phyloP scores from a whole-genome alignment of 2,329 filamentous ascomycete genomes.

The Ilyonectria robusta region DNA sequence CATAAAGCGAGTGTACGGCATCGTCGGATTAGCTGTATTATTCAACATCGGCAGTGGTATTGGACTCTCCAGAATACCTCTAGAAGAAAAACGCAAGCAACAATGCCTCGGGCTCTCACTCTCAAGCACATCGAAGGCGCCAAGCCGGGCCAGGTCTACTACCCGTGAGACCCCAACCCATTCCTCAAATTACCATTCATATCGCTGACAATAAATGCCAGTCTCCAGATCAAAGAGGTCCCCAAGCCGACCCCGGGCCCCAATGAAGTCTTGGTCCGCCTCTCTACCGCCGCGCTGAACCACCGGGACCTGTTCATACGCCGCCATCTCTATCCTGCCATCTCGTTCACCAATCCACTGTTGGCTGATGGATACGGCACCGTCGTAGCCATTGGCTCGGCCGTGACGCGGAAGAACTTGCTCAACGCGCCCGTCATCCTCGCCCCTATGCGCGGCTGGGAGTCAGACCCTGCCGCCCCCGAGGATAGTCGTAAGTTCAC shows the following conservation, averaged over 20 bases:
- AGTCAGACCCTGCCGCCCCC: slow-evolving; percentile 77
- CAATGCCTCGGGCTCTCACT: slow-evolving; percentile 70
- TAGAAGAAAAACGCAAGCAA: slow-evolving; percentile 16
- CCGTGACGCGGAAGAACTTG: slow-evolving; percentile 55
- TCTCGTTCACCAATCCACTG: slow-evolving; percentile 83
- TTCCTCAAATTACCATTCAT: background rate
- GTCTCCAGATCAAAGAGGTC: slow-evolving; percentile 72
- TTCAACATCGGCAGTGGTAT: background rate
- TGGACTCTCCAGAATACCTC: background rate
- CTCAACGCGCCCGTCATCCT: slow-evolving; percentile 81
- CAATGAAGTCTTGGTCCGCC: slow-evolving; percentile 79
- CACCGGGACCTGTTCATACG: slow-evolving; percentile 96
- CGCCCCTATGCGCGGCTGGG: slow-evolving; percentile 85
- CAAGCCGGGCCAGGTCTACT: slow-evolving; percentile 91
- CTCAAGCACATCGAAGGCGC: slow-evolving; percentile 78
- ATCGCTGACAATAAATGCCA: slow-evolving; percentile 47
- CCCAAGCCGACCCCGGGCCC: slow-evolving; percentile 75
- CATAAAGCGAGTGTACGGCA: background rate
- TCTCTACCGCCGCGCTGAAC: slow-evolving; percentile 88
- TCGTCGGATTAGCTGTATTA: background rate
- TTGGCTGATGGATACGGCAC: slow-evolving; percentile 86
- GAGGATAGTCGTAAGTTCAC: slow-evolving; percentile 73
- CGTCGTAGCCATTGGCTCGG: slow-evolving; percentile 75
- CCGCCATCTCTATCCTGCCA: slow-evolving; percentile 90
- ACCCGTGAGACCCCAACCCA: slow-evolving; percentile 68